phyloP scores from a whole-genome alignment of 148 eudicot species.

The Cornus controversa region DNA sequence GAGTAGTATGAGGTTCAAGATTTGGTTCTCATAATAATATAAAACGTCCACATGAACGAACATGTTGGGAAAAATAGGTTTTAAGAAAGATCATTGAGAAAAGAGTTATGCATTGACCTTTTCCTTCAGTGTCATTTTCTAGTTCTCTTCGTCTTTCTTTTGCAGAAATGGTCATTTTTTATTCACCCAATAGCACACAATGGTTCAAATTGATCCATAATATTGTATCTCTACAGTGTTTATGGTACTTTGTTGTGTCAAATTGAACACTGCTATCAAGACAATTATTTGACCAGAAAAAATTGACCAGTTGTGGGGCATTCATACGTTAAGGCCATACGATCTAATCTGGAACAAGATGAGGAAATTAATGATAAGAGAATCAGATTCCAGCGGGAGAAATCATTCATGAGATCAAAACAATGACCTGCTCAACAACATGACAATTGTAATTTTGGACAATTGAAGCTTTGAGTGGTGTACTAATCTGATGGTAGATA shows the following conservation, averaged over 20 bases:
- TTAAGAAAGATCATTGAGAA: neutral
- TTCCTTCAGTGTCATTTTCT: neutral
- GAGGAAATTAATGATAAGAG: neutral
- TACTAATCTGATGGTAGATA: neutral
- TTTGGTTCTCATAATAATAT: neutral
- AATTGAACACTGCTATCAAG: neutral
- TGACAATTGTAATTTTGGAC: neutral
- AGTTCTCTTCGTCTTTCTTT: neutral
- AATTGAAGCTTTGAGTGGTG: neutral
- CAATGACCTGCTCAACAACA: too few relatives aligned
- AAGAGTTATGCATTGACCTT: neutral
- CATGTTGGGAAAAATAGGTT: neutral
- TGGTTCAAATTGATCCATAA: neutral
- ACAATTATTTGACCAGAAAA: too few relatives aligned
- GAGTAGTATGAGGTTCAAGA: neutral
- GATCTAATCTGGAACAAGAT: neutral
- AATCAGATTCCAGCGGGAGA: neutral
- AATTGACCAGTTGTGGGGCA: too few relatives aligned
- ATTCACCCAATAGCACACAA: neutral
- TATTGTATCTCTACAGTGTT: neutral
- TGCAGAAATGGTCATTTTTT: neutral
- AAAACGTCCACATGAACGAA: neutral
- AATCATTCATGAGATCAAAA: neutral
- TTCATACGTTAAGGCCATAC: too few relatives aligned
- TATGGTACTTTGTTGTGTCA: neutral